Evolutionary conservation across 306 rosid species (phyloP).

Genomic region (Aeschynomene evenia): DNA sequence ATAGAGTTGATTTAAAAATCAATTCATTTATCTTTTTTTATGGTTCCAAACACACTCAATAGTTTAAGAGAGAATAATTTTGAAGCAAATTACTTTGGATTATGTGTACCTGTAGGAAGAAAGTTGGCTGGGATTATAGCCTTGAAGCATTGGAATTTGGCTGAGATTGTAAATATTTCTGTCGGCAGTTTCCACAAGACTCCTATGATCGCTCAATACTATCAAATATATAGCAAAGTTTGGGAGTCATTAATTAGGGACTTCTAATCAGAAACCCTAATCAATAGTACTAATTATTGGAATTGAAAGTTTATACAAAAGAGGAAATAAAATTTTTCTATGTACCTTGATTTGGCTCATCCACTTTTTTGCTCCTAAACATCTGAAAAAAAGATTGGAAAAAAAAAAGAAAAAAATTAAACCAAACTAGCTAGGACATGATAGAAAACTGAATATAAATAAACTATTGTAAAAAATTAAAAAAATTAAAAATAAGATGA

Average conservation of each 20-base stretch:
- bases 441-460: neutral
- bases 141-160: constrained; percentile 81
- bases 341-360: constrained; percentile 65
- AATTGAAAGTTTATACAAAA: neutral
- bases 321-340: neutral
- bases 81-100: neutral
- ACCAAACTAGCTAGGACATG: neutral
- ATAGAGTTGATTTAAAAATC: no score
- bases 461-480: neutral
- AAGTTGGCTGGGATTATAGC: constrained; percentile 45
- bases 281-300: neutral
- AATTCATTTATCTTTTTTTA: no score
- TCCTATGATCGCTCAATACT: constrained; percentile 47
- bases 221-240: constrained; percentile 20
- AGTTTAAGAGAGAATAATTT: neutral
- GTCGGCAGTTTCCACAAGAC: constrained; percentile 57
- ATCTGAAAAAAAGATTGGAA: constrained; percentile 41
- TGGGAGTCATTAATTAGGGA: neutral
- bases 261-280: constrained; percentile 29
- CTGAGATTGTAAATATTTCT: constrained; percentile 63
- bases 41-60: no score
- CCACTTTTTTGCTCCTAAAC: constrained; percentile 80
- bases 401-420: neutral
- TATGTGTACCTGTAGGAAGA: constrained; percentile 43
- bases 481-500: neutral